A percentile compares a stretch with the other conserved stretches of the same genome.
These are phyloP conservation scores for Comarum palustre DNA, from an alignment of 306 rosid species.

Conservation along the genomic window DNA sequence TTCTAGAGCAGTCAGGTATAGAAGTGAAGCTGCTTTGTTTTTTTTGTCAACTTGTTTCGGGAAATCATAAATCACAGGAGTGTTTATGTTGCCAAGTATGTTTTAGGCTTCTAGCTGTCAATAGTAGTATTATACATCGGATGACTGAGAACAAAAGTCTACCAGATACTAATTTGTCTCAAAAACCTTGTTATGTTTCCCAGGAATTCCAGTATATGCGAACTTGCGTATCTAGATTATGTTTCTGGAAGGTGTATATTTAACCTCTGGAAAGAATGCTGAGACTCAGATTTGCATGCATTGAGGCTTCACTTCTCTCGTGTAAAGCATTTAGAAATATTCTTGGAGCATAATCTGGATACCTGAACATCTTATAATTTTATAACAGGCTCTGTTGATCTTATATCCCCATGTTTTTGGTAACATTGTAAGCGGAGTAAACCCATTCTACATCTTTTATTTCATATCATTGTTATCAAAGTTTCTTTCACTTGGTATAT, in stretches of 20 bases:
- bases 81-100: slow-evolving; percentile 37
- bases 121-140: slow-evolving; percentile 22
- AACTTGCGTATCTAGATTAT: slow-evolving; percentile 16
- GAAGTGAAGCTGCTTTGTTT: slow-evolving; percentile 28
- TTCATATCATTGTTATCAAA: neutral
- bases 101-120: slow-evolving; percentile 25
- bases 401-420: too few species aligned
- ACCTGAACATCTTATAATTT: neutral
- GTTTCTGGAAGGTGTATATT: slow-evolving; percentile 5
- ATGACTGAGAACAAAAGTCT: slow-evolving; percentile 29
- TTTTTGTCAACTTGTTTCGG: slow-evolving; percentile 16
- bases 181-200: slow-evolving; percentile 20
- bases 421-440: too few species aligned
- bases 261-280: slow-evolving; percentile 1
- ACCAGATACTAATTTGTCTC: slow-evolving; percentile 12
- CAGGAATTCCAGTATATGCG: slow-evolving; percentile 17
- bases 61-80: slow-evolving; percentile 28
- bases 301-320: neutral
- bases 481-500: neutral
- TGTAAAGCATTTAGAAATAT: neutral
- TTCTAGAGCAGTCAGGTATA: slow-evolving; percentile 32
- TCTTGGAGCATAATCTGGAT: neutral
- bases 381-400: neutral
- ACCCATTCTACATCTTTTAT: neutral
- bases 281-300: slow-evolving; percentile 1